phyloP scores from a whole-genome alignment of 2,329 filamentous ascomycete species.

The Fusarium clavum region DNA sequence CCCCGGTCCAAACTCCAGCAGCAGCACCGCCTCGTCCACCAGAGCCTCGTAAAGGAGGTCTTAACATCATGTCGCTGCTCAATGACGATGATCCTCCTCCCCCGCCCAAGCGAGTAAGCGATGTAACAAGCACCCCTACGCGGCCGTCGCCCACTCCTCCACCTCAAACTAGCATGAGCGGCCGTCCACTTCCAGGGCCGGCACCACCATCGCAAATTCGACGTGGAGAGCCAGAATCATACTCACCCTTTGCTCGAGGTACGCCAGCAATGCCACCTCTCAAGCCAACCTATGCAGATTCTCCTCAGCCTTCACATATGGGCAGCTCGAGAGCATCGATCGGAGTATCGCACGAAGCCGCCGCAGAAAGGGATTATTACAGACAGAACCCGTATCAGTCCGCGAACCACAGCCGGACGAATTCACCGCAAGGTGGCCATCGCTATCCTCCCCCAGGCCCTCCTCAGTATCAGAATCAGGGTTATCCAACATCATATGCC shows the following conservation, averaged over 20 bases:
- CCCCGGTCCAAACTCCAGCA: conserved; percentile 51
- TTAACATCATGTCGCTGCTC: conserved; percentile 71
- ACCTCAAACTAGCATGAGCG: conserved; percentile 56
- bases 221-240: conserved; percentile 62
- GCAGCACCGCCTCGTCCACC: conserved; percentile 56
- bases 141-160: conserved; percentile 64
- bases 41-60: conserved; percentile 69
- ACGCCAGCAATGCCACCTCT: conserved; percentile 65
- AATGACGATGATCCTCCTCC: conserved; percentile 69
- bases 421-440: conserved; percentile 61
- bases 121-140: conserved; percentile 56
- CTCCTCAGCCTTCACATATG: conserved; percentile 63
- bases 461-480: conserved; percentile 58
- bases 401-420: conserved; percentile 53
- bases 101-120: conserved; percentile 63
- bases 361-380: conserved; percentile 63
- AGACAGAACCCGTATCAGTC: conserved; percentile 52
- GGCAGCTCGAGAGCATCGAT: conserved; percentile 59
- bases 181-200: conserved; percentile 54
- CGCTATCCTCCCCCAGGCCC: conserved; percentile 59
- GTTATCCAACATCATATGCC: conserved; percentile 58
- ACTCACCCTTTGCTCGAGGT: conserved; percentile 57
- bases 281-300: conserved; percentile 64
- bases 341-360: conserved; percentile 52
- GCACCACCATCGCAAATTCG: conserved; percentile 58